Base-by-base conservation (phyloP, 2,329 filamentous ascomycete genomes). In the Aureobasidium sp. region DNA sequence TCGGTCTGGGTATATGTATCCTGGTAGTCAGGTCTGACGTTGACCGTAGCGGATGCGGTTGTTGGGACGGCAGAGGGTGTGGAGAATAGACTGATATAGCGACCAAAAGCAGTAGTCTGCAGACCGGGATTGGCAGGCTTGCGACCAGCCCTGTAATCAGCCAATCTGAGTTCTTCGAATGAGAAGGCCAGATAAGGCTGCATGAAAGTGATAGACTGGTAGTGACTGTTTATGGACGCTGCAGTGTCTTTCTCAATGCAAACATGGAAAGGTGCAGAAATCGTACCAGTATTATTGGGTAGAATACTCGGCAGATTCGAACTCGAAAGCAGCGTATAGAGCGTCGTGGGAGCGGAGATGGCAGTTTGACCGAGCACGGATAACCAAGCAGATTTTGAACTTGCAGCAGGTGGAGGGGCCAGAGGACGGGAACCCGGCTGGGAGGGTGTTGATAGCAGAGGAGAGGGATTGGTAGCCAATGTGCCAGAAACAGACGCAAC, bases 131-230 rank as follows among this genome's bases (percentile, higher is more conserved):
- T 96, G 37, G 91, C 93, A 72, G 84, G 91, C 59, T 87, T 87
- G 63, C 92, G 86, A 56, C 92, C 92, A 74, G 92, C 89, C 64
- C 87, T 84, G 73, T 99, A 99, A 75, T 99, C 94, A 51, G 86
- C 90, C 64, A 96, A 63, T 66, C 79, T 74, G 67, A 81, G 64
- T 67, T 81, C 79, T 66, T 88, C 94, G 20, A 90, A 84, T 10
- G 93, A 97, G 79, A 88, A 97, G 72, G 94, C 94, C 74, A 86
- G 87, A 78, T 93, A 94, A 1, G 88, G 84, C 26, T 87, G 85
- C 76, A 89, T 87, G 73, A 93, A 91, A 23, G 87, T 78, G 62
- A 95, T 85, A 67, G 86, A 93, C 74, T 94, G 90, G 74, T 88
- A 95, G 4, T 87, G 81, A 70, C 88, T 79, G 57, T 78, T 81